Evolutionary conservation across 371 early-diverging fungal genomes (phyloP), one percentile per base, ranked within the genome.

Genomic region (Mortierella sp.): DNA sequence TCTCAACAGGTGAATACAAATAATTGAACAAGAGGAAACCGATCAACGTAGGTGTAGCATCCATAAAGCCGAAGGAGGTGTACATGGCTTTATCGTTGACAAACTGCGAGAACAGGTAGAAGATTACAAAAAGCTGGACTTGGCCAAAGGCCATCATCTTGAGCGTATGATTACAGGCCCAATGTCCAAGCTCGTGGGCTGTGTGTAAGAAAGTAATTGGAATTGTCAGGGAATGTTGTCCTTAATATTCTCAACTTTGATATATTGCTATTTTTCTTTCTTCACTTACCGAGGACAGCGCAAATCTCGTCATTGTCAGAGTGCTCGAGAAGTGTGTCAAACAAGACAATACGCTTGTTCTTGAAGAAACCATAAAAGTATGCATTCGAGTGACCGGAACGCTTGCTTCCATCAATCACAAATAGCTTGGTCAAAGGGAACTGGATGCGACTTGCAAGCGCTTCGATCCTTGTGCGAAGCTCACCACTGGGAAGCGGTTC

Each of bases 111-210:
- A 98, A 98, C 6, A 95, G 73, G 87, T 92, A 97, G 82, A 98
- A 97, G 54, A 95, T 83, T 23, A 83, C 66, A 59, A 98, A 91
- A 15, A 92, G 84, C 67, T 98, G 94, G 15, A 92, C 65, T 84
- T 96, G 96, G 19, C 86, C 85, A 28, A 95, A 85, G 7, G 85
- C 75, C 2, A 98, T 88, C 57, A 91, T 88, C 72, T 92, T 92
- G 47, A 94, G 53, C 5, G 95, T 91, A 75, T 99, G 99, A 82
- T 87, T 91, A 80, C 93, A 88, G 42, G 93, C 84, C 98, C 99
- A 99, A 80, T 99, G 99, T 0, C 99, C 99, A 15, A 99, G 86
- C 84, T 99, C 99, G 83, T 99, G 99, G 3, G 90, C 92, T 89
- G 28, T 28, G 13, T 13, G 19, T 19, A 19, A 45, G 19, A 19